phyloP scores from a whole-genome alignment of 176 grass and related monocot genomes.

The Tuctoria greenei region DNA sequence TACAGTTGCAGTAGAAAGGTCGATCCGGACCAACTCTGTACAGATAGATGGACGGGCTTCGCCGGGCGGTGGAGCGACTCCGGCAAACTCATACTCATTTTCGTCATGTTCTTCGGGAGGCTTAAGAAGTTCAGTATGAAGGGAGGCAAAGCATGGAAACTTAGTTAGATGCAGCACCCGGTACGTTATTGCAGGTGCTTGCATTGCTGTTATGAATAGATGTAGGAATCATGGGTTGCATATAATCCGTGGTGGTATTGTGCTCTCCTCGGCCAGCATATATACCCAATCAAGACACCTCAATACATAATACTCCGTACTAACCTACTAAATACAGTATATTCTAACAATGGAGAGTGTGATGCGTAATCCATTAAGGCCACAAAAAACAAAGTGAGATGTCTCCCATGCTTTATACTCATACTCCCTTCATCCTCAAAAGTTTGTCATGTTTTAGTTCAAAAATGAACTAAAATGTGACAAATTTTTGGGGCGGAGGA shows the following conservation, averaged over 20 bases:
- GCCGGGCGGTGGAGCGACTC: conserved; percentile 50
- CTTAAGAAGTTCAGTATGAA: conserved; percentile 58
- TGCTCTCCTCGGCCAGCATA: neutral
- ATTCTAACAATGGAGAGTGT: neutral
- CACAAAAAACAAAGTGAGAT: neutral
- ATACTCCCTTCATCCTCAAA: neutral
- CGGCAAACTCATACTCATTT: conserved; percentile 55
- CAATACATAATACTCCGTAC: too few species aligned
- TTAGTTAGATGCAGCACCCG: conserved; percentile 41
- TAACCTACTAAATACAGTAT: too few species aligned
- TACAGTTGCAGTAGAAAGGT: conserved; percentile 62
- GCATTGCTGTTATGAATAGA: neutral
- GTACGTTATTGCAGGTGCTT: conserved; percentile 9
- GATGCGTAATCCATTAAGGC: neutral
- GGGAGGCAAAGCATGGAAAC: conserved; percentile 64
- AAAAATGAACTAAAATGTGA: too few species aligned
- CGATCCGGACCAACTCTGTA: conserved; percentile 33
- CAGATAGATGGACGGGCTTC: conserved; percentile 50
- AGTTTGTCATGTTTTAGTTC: too few species aligned
- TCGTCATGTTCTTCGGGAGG: conserved; percentile 60
- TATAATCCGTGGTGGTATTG: neutral
- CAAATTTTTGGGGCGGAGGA: too few species aligned
- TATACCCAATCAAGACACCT: too few species aligned
- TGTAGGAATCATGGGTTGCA: neutral
- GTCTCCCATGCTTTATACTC: neutral